These are phyloP conservation scores for Prunus fruticosa DNA, from an alignment of 306 rosid genomes.

Conservation along the genomic window DNA sequence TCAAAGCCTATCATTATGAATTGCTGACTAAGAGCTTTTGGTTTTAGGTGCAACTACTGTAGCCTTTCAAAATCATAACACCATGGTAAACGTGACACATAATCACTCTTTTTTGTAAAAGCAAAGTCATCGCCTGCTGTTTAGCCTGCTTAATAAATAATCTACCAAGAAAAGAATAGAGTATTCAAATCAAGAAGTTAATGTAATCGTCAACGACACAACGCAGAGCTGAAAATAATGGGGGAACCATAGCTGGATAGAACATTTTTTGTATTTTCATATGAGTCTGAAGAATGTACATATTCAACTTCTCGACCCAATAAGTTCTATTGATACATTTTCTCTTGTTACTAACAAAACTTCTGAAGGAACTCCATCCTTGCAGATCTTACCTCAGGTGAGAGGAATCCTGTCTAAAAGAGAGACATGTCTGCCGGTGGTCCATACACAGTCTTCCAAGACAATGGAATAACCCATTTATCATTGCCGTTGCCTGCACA, in stretches of 20 bases:
- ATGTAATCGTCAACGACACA: no score
- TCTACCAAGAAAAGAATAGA: neutral
- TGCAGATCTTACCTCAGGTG: constrained; percentile 9
- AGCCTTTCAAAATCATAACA: no score
- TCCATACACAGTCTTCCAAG: constrained; percentile 83
- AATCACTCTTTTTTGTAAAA: no score
- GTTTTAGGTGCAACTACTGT: neutral
- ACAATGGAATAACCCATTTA: constrained; percentile 68
- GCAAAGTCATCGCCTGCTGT: neutral
- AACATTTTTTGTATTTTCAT: neutral
- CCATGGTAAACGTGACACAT: no score
- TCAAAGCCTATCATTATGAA: neutral
- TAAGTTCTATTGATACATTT: neutral
- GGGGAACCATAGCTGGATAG: neutral
- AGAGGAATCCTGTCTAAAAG: constrained; percentile 43
- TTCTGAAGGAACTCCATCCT: neutral
- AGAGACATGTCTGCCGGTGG: constrained; percentile 80
- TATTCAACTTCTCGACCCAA: neutral
- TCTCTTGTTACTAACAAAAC: neutral
- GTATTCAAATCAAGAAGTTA: no score
- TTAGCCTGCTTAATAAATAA: neutral
- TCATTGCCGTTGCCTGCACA: constrained; percentile 46
- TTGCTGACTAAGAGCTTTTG: neutral
- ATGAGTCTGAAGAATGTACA: neutral
- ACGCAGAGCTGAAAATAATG: neutral